Base-by-base conservation (phyloP, 371 early-diverging fungal species). In the Rhizomucor miehei region DNA sequence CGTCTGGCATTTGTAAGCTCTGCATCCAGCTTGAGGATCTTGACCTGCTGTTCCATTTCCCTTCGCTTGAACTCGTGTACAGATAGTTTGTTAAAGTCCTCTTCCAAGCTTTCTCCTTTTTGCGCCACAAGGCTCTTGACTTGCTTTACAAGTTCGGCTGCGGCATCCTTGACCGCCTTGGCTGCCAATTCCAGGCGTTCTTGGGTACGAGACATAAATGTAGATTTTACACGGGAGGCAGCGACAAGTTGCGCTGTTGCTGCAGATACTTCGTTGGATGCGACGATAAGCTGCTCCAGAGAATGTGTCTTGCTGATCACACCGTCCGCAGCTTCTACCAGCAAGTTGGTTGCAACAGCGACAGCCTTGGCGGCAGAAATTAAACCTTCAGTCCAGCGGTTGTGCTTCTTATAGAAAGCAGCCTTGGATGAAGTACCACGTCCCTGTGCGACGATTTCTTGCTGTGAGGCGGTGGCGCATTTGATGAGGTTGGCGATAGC, bases 21-120 rank as follows among this genome's bases (percentile, higher is more conserved):
- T 65, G 95, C 91, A 73, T 97, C 98, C 39, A 97, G 77, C 67
- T 93, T 92, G 54, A 97, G 75, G 48, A 98, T 95, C 74, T 87
- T 82, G 39, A 97, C 98, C 75, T 98, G 98, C 72, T 95, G 95
- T 61, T 95, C 93, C 97, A 97, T 97, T 75, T 97, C 97, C 62
- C 85, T 83, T 52, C 90, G 88, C 80, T 96, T 97, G 68, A 91
- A 91, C 70, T 98, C 95, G 65, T 94, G 92, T 5, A 87, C 82
- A 54, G 89, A 86, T 77, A 96, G 69, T 53, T 83, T 79, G 54
- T 83, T 81, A 35, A 89, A 87, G 52, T 93, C 91, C 21, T 88
- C 78, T 37, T 71, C 64, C 1, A 80, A 72, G 14, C 69, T 73
- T 16, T 69, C 69, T 1, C 51, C 52, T 58, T 87, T 80, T 52